These are phyloP conservation scores for Stropharia rugosoannulata DNA, from an alignment of 768 basidiomycete species.

Conservation along the genomic window DNA sequence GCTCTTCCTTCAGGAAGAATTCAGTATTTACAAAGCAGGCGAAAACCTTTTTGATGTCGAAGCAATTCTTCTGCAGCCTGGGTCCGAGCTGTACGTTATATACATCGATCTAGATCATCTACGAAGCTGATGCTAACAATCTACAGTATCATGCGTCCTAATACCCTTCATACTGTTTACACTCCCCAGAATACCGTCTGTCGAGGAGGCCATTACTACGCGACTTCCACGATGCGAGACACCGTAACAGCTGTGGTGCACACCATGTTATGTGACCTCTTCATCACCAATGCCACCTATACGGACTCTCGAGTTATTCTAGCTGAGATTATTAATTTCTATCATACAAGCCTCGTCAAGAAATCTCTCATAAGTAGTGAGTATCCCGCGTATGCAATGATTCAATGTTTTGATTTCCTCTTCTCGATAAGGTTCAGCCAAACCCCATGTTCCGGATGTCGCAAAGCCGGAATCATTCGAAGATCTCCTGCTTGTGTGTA, in stretches of 20 bases:
- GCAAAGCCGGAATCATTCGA: neutral
- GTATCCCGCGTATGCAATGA: neutral
- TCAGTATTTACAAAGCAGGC: neutral
- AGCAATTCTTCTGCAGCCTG: neutral
- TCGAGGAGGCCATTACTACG: constrained; percentile 22
- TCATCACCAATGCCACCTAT: constrained; percentile 17
- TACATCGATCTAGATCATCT: neutral
- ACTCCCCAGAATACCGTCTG: constrained; percentile 15
- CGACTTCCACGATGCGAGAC: constrained; percentile 9
- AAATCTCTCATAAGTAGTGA: neutral
- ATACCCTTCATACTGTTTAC: constrained; percentile 13
- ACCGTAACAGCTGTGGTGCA: constrained; percentile 16
- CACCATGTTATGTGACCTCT: constrained; percentile 6
- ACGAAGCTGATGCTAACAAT: neutral
- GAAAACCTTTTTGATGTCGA: neutral
- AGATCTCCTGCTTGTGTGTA: neutral
- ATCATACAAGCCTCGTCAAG: constrained; percentile 1
- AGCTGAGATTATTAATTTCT: constrained; percentile 12
- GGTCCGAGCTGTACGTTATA: neutral
- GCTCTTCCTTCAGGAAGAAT: neutral
- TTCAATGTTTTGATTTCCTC: too few relatives aligned
- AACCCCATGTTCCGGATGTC: neutral
- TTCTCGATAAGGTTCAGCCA: neutral
- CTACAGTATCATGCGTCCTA: constrained; percentile 20
- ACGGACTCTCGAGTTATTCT: constrained; percentile 3